Evolutionary conservation across 768 basidiomycete species (phyloP), one percentile per base, ranked within the genome.

Genomic region (Lanmaoa pseudosensibilis): DNA sequence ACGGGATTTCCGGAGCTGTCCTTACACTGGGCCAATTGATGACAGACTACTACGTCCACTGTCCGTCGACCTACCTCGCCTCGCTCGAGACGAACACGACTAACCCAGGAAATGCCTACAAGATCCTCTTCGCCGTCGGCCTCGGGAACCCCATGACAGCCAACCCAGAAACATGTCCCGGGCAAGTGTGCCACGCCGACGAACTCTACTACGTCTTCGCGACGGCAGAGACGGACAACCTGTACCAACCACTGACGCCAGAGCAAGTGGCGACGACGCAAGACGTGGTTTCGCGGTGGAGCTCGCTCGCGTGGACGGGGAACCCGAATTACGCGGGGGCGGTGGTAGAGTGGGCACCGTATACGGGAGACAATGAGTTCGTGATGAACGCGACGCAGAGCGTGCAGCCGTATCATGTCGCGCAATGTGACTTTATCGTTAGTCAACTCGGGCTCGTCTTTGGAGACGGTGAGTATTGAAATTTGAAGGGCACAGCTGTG

Each of bases 191-290:
- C 13, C 62, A 54, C 16, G 54, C 41, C 6, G 47, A 64, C 12
- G 54, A 54, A 13, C 54, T 64, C 27, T 54, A 64, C 19, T 56
- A 30, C 21, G 58, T 54, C 3, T 64, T 64, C 13, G 51, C 43
- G 16, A 60, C 51, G 15, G 59, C 62, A 2, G 62, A 54, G 27
- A 55, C 44, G 3, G 58, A 58, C 44, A 27, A 32, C 8, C 32
- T 62, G 12, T 52, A 63, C n/a, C 61, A 63, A 36, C 57, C 49
- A 23, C 32, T 63, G 45, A 52, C 50, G 9, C 5, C 25, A 2
- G 32, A 23, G 12, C 53, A 49, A 39, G 50, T 59, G 6, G 12
- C 18, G 8, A 32, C 44, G 30, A 63, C 52, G 11, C 44, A 23
- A 8, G 56, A 55, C 11, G 34, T 34, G 1, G 16, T 58, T 19